Conservation (phyloP, 495 filamentous ascomycete species). For the Penicillium goetzii region DNA sequence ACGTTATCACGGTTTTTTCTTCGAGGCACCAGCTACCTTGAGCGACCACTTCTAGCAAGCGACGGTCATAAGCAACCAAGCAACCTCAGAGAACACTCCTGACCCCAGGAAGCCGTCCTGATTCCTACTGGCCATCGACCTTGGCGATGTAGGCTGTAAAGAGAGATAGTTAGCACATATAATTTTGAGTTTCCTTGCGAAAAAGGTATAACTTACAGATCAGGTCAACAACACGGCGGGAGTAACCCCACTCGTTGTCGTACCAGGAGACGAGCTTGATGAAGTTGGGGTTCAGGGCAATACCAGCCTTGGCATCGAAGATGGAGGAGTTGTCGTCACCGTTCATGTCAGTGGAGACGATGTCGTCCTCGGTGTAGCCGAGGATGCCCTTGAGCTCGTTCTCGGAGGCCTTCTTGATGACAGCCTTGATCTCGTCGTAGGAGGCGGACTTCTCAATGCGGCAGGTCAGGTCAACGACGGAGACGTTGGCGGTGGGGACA, state of each 20-base stretch:
- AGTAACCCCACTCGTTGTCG: conserved; percentile 97
- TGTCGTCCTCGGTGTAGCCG: conserved; percentile 93
- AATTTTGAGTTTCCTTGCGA: neutral
- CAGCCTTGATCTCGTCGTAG: conserved; percentile 93
- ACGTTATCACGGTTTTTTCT: conserved; percentile 37
- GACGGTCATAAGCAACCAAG: conserved; percentile 17
- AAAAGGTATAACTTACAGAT: conserved; percentile 53
- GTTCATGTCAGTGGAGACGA: conserved; percentile 92
- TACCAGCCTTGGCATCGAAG: conserved; percentile 99
- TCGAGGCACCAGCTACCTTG: conserved; percentile 8
- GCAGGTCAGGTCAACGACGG: conserved; percentile 95
- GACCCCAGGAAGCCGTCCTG: conserved; percentile 36
- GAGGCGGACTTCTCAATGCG: conserved; percentile 85
- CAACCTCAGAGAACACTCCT: conserved; percentile 44
- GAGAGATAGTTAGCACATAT: conserved; percentile 5
- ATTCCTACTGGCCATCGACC: conserved; percentile 68
- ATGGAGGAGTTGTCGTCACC: conserved; percentile 92
- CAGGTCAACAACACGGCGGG: conserved; percentile 97
- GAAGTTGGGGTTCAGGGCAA: conserved; percentile 96
- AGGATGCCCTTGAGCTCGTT: conserved; percentile 89
- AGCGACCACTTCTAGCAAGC: neutral
- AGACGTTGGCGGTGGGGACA: conserved; percentile 98
- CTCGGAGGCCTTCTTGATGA: conserved; percentile 86
- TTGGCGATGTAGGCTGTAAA: conserved; percentile 78
- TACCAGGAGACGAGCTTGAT: conserved; percentile 99